phyloP scores from a whole-genome alignment of 164 flowering plant species.

The Nymphaea colorata region DNA sequence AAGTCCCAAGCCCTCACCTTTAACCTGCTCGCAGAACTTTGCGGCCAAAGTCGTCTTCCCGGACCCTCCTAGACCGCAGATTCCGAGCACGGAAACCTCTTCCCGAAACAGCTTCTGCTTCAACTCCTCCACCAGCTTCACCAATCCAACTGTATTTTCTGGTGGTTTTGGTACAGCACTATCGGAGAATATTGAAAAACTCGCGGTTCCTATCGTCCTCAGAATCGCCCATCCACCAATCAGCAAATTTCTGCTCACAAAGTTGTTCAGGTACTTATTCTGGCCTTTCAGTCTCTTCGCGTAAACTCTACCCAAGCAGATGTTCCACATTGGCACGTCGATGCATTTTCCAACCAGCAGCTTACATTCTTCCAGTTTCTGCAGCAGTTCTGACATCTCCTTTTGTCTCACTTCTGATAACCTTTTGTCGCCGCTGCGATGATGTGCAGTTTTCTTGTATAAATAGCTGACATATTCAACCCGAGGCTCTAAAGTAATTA shows the following conservation, averaged over 20 bases:
- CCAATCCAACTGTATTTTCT: background rate
- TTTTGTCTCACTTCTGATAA: background rate
- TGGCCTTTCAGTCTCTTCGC: background rate
- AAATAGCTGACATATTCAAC: background rate
- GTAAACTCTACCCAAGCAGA: background rate
- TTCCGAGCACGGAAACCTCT: background rate
- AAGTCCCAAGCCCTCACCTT: background rate
- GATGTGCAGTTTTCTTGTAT: background rate
- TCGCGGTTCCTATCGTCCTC: background rate
- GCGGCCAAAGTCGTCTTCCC: constrained; percentile 1
- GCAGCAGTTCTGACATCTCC: background rate
- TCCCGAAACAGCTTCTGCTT: background rate
- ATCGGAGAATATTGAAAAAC: background rate
- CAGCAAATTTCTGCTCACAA: background rate
- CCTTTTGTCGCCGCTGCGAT: background rate
- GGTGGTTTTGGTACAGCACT: background rate
- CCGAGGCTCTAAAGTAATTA: background rate
- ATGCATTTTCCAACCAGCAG: background rate
- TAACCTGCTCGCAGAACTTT: background rate
- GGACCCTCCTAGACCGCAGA: background rate
- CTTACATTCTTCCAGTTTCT: background rate
- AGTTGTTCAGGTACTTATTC: background rate
- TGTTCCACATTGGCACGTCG: background rate
- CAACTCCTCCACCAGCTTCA: background rate
- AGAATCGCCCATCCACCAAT: background rate